Evolutionary conservation across 1,139 yeast genomes (phyloP).

Genomic region (Chernovozyma aurita): DNA sequence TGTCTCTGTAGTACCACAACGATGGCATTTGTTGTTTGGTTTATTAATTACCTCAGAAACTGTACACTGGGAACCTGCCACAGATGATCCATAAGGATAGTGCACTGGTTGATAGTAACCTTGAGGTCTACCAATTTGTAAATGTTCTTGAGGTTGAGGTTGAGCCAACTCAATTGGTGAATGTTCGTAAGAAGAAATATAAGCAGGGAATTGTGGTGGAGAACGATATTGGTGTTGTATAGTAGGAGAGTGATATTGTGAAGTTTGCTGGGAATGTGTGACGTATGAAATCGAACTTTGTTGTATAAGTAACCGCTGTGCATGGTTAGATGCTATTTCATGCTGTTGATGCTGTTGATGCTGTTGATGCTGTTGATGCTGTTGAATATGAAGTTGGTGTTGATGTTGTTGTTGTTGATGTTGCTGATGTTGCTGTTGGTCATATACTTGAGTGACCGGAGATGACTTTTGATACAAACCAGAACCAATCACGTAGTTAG

Average conservation of each 20-base stretch:
- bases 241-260: slow-evolving; percentile 2
- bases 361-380: background rate
- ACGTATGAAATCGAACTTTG: background rate
- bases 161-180: background rate
- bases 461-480: slow-evolving; percentile 13
- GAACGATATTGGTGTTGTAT: slow-evolving; percentile 2
- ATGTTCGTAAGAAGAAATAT: slow-evolving; percentile 2
- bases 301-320: background rate
- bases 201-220: slow-evolving; percentile 1
- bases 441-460: slow-evolving; percentile 9
- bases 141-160: background rate
- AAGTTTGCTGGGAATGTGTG: background rate
- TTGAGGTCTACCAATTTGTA: background rate
- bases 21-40: slow-evolving; percentile 32
- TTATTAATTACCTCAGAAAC: slow-evolving; percentile 35
- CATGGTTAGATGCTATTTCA: background rate
- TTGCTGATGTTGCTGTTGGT: background rate
- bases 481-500: slow-evolving; percentile 13
- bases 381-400: background rate
- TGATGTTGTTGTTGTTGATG: background rate
- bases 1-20: slow-evolving; percentile 75
- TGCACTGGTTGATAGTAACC: slow-evolving; percentile 7
- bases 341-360: background rate
- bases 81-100: slow-evolving; percentile 5
- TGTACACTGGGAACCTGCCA: slow-evolving; percentile 15